Conservation (phyloP, 345 rosid genomes). For the Euphorbia tirucalli region DNA sequence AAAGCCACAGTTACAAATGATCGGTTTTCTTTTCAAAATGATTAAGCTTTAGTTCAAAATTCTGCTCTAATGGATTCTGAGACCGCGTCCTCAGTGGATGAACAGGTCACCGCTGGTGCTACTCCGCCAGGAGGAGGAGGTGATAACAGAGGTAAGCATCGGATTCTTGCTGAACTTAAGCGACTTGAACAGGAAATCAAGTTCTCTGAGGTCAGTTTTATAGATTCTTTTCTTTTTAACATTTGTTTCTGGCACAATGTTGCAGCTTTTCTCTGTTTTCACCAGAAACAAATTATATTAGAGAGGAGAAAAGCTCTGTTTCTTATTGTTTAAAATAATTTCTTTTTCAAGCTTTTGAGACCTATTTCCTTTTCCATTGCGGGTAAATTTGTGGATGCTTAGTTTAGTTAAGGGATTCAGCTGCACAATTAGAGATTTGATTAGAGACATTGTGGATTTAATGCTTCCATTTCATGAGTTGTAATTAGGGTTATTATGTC, state of each 20-base stretch:
- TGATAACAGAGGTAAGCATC: constrained; percentile 67
- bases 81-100: constrained; percentile 41
- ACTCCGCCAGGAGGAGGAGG: constrained; percentile 23
- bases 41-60: not conserved
- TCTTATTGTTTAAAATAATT: not conserved
- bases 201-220: constrained; percentile 52
- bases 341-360: not conserved
- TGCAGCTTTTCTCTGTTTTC: not conserved
- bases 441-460: not conserved
- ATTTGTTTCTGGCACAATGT: not conserved
- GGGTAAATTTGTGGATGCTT: not conserved
- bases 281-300: not conserved
- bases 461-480: not conserved
- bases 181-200: constrained; percentile 66
- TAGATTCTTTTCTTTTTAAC: not conserved
- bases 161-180: constrained; percentile 69
- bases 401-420: not conserved
- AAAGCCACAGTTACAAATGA: not conserved
- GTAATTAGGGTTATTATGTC: not conserved
- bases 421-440: not conserved
- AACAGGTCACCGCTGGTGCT: constrained; percentile 14
- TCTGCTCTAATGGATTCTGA: constrained; percentile 35
- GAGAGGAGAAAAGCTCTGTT: not conserved
- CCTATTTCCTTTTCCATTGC: not conserved
- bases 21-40: not conserved